A percentile compares a stretch with the other conserved stretches of the same genome.
phyloP scores from a whole-genome alignment of 345 rosid species.

The Acer yangbiense region DNA sequence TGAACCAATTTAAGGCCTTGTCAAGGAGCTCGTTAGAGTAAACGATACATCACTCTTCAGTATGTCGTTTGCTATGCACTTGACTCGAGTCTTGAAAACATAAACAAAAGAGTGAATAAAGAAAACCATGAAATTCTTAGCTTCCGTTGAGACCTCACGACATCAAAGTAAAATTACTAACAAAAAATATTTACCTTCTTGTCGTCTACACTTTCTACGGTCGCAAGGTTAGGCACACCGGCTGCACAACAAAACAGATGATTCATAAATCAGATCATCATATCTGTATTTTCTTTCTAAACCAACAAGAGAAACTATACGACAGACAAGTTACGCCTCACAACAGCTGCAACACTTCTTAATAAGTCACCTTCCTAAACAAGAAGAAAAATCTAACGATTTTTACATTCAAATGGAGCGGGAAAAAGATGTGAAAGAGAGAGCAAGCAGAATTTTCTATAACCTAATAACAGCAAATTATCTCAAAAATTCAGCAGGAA shows the following conservation, averaged over 20 bases:
- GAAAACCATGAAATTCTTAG: not conserved
- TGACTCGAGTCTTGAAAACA: not conserved
- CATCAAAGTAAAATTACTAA: not conserved
- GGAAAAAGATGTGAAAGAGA: not conserved
- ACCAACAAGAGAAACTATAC: not conserved
- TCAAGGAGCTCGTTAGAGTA: not conserved
- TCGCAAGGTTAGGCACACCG: conserved; percentile 83
- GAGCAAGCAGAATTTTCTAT: not conserved
- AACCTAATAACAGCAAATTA: not conserved
- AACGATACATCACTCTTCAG: not conserved
- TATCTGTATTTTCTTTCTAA: not conserved
- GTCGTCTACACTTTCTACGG: conserved; percentile 90
- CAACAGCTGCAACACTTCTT: not conserved
- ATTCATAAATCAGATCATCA: not conserved
- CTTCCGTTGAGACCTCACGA: not conserved
- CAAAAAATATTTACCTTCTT: conserved; percentile 56
- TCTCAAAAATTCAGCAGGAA: not conserved
- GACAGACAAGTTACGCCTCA: not conserved
- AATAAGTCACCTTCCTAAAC: not conserved
- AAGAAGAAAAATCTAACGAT: not conserved
- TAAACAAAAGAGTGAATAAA: not conserved
- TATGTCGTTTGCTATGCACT: not conserved
- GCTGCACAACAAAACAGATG: conserved; percentile 46
- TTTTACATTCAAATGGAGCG: not conserved
- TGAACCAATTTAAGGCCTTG: not conserved